Base-by-base conservation (phyloP, 441 rosid species). In the Daphne laureola region DNA sequence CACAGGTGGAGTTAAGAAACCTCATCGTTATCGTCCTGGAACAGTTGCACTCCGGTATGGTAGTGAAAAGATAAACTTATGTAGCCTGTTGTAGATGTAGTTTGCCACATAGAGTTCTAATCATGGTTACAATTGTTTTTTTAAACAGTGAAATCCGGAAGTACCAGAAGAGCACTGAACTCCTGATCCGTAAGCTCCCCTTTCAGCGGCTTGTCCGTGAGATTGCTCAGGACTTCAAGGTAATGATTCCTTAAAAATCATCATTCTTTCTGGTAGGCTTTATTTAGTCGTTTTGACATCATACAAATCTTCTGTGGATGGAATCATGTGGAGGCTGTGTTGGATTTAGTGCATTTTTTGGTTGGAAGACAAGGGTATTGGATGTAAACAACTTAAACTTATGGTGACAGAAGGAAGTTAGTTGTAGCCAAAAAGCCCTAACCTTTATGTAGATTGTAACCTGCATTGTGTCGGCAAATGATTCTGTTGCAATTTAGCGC, bases 191-290 rank as follows among this genome's bases (percentile, higher is more conserved):
- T 35, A 75, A 75, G 46, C 67, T 71, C 15, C 79, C 72, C 0
- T 71, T 71, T 43, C 76, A 75, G 57, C 64, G 72, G 25, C 73
- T 74, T 59, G 79, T 71, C 25, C 73, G 79, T 54, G 79, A 75
- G 62, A 68, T 68, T 54, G 76, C 76, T 0, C 76, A 74, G 43
- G 67, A 68, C 53, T 75, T 75, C 55, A 75, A 75, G 76, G 79
- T 72, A 58, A 43, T 25, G n/a, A 14, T 18, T 54, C 18, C 40
- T 42, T 14, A 41, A 16, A 38, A 14, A 3, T 41, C 3, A 21
- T 21, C 0, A 4, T 21, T 21, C 25, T 21, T 21, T 21, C 3
- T 16, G 38, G 3, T 4, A 3, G 23, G 0, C 12, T 14, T 38
- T 41, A 25, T 47, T 14, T 18, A 14, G 3, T 47, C 15, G 4